Evolutionary conservation across 192 early-diverging fungal species (phyloP), one percentile per base, ranked within the genome.

Genomic region (Tieghemiomyces parasiticus): DNA sequence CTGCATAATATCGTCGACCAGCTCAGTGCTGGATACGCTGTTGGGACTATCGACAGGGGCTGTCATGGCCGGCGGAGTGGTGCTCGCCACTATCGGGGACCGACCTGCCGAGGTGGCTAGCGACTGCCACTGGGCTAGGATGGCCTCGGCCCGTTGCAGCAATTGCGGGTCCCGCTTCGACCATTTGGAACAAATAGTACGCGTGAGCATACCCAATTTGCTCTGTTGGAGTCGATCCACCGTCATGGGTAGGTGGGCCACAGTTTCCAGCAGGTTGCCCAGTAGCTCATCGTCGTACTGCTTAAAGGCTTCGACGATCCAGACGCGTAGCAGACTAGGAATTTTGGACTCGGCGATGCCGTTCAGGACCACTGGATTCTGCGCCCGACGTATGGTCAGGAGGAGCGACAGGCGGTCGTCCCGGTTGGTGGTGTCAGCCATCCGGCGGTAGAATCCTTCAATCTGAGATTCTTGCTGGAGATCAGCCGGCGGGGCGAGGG

Each of bases 231-330:
- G 33, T 1, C 54, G 30, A n/a, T 31, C 54, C 16, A 56, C 54
- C 1, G 28, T 56, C 54, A 56, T 56, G 31, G 54, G 54, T 9
- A 56, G 54, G 24, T 56, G 54, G 2, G 30, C 32, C 32, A 34
- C 34, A 24, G 32, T 34, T 56, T 34, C 20, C 34, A 56, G 14
- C 28, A 34, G 19, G 9, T 0, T 29, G 1, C 6, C 16, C 2
- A 56, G 19, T 20, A 22, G 13, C 16, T 13, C 31, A 34, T 33
- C 20, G 1, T 33, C 32, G 20, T 34, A 26, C 28, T 35, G 54
- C 3, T 56, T 35, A 13, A 56, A 20, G 2, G 19, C 28, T 34
- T 56, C 34, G 12, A 31, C 20, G 29, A 34, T 16, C 54, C 54
- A 56, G 9, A 56, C 54, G 13, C 54, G 30, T 29, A 56, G 54